Base-by-base conservation (phyloP, 2,329 filamentous ascomycete species). In the Thelonectria rubi region DNA sequence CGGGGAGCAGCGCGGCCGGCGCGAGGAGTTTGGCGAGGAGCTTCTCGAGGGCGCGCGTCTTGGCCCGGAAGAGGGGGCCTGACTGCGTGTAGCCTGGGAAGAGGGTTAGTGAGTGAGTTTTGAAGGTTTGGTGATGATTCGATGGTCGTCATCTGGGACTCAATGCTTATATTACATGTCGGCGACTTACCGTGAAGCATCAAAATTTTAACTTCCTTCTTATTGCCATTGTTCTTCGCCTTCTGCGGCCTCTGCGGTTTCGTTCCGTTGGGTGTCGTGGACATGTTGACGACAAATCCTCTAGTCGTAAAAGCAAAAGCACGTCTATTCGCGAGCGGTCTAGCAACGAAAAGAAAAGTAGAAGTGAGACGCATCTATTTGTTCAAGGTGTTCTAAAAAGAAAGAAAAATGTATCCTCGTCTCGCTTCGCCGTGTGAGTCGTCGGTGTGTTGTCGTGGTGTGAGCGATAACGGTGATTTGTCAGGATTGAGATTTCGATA, bases 1-100 rank as follows among this genome's bases (percentile, higher is more conserved):
- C 81, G 65, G 81, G 84, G 55, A 75, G 82, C 70, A 86, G 75
- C 68, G 81, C 80, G 57, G 85, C 78, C 46, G 88, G 84, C 2
- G 84, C 77, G 65, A 97, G 90, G 26, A 87, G 80, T 74, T 97
- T 97, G 63, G 82, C 77, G 59, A 97, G 85, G 55, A 89, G 82
- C 77, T 97, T 97, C 70, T 93, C 88, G 1, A 97, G 82, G 11
- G 92, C 92, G 76, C 93, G 91, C 47, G 92, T 96, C 81, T 97
- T 97, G 76, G 90, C 86, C 75, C 88, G 90, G 85, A 97, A 97
- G 65, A 93, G 82, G 4, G 89, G 78, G 4, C 94, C 93, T 26
- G 92, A 96, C 82, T 98, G 94, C 8, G 94, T 97, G 85, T 89
- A 97, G 77, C 94, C 91, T 89, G 58, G 39, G 46, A 21, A 50